A percentile compares a stretch with the other conserved stretches of the same genome.
phyloP scores from a whole-genome alignment of 352 stramenopile species.

The Phytopythium kandeliae region DNA sequence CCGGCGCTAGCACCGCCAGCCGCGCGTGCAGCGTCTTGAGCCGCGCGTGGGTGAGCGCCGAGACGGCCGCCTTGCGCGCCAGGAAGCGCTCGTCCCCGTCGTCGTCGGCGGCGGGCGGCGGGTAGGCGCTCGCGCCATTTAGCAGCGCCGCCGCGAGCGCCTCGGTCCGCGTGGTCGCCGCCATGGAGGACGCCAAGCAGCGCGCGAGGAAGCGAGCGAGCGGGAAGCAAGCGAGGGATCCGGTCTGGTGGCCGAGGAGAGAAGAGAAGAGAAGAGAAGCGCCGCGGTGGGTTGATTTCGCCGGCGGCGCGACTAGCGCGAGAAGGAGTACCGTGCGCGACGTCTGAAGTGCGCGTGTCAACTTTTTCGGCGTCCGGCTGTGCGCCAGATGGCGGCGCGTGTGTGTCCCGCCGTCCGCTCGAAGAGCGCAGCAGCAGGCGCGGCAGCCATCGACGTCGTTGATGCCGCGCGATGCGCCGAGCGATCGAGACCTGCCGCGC shows the following conservation, averaged over 20 bases:
- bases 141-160: background rate
- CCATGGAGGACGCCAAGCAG: background rate
- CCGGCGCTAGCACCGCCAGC: background rate
- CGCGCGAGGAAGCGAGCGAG: background rate
- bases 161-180: conserved; percentile 1
- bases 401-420: too few relatives aligned
- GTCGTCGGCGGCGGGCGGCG: background rate
- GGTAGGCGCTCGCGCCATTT: background rate
- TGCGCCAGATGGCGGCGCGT: too few relatives aligned
- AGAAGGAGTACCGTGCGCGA: too few relatives aligned
- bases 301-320: background rate
- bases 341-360: too few relatives aligned
- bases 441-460: too few relatives aligned
- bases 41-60: background rate
- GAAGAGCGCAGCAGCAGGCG: too few relatives aligned
- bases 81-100: conserved; percentile 4
- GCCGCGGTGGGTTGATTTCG: background rate
- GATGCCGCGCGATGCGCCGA: too few relatives aligned
- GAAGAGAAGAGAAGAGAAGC: background rate
- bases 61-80: conserved; percentile 5
- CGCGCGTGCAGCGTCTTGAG: background rate
- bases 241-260: conserved; percentile 1
- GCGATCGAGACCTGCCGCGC: too few relatives aligned
- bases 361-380: too few relatives aligned
- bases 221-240: background rate